These are phyloP conservation scores for Eutypella sp. DNA, from an alignment of 2,329 filamentous ascomycete species.

Conservation along the genomic window DNA sequence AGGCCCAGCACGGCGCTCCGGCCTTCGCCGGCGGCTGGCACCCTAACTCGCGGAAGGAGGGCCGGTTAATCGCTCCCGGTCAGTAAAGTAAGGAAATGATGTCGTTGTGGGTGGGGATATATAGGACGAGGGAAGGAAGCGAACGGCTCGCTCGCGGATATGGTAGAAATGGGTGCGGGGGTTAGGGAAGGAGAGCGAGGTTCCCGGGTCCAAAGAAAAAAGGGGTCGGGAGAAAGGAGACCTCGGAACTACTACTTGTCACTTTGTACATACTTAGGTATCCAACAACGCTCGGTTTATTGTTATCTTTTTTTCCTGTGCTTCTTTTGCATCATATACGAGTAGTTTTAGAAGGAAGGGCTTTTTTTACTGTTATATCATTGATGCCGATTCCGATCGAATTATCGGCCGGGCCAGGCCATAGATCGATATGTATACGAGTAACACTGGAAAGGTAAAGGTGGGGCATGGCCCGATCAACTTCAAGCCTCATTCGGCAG, in stretches of 20 bases:
- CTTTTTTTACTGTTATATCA: not conserved
- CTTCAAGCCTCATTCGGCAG: too few species aligned
- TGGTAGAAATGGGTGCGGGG: constrained; percentile 2
- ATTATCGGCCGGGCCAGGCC: too few species aligned
- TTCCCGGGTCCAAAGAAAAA: constrained; percentile 12
- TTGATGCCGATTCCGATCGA: too few species aligned
- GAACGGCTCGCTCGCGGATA: constrained; percentile 8
- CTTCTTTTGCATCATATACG: not conserved
- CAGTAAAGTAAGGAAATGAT: constrained; percentile 61
- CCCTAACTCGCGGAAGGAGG: constrained; percentile 68
- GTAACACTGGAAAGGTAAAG: too few species aligned
- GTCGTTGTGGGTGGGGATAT: not conserved
- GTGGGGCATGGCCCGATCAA: too few species aligned
- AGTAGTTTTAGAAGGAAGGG: not conserved
- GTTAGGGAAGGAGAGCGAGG: constrained; percentile 1
- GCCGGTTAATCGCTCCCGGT: constrained; percentile 81
- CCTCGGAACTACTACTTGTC: constrained; percentile 8
- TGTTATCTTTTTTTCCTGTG: not conserved
- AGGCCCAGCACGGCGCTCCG: constrained; percentile 65
- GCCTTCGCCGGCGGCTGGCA: constrained; percentile 85
- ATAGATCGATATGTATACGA: too few species aligned
- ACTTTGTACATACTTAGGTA: constrained; percentile 21
- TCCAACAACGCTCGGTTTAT: not conserved
- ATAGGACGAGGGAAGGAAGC: constrained; percentile 10
- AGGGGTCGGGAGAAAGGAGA: too few species aligned